Conservation (phyloP, 163 green algal genomes). For the Scenedesmus sp. region DNA sequence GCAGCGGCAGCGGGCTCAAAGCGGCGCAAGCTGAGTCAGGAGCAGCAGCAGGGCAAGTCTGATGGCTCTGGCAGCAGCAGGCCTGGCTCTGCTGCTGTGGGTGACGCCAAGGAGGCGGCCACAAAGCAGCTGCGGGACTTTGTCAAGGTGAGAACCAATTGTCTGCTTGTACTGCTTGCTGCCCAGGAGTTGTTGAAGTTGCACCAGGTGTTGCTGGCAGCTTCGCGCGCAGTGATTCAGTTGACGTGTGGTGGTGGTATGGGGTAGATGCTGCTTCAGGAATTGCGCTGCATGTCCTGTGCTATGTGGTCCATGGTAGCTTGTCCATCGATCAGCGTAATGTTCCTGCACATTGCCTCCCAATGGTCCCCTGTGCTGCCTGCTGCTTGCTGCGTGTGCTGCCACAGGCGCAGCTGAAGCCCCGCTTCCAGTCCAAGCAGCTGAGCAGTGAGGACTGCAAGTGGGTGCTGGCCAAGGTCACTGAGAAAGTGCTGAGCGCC, state of each 20-base stretch:
- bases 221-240: no score
- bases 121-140: slow-evolving; percentile 42
- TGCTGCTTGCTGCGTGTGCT: not conserved
- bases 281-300: no score
- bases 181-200: no score
- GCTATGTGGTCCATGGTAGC: no score
- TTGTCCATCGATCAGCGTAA: no score
- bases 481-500: slow-evolving; percentile 28
- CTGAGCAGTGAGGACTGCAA: slow-evolving; percentile 49
- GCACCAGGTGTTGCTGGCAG: no score
- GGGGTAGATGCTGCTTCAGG: no score
- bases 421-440: slow-evolving; percentile 42
- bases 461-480: slow-evolving; percentile 41
- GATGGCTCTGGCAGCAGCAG: not conserved
- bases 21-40: slow-evolving; percentile 4
- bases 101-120: slow-evolving; percentile 11
- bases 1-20: not conserved
- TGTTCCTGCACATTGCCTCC: no score
- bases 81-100: slow-evolving; percentile 2
- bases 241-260: no score
- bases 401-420: slow-evolving; percentile 42
- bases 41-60: not conserved
- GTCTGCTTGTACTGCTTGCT: no score
- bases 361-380: not conserved
- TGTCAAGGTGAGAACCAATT: slow-evolving; percentile 24